Base-by-base conservation (phyloP, 768 basidiomycete species). In the Coprinopsis strossmayeri region DNA sequence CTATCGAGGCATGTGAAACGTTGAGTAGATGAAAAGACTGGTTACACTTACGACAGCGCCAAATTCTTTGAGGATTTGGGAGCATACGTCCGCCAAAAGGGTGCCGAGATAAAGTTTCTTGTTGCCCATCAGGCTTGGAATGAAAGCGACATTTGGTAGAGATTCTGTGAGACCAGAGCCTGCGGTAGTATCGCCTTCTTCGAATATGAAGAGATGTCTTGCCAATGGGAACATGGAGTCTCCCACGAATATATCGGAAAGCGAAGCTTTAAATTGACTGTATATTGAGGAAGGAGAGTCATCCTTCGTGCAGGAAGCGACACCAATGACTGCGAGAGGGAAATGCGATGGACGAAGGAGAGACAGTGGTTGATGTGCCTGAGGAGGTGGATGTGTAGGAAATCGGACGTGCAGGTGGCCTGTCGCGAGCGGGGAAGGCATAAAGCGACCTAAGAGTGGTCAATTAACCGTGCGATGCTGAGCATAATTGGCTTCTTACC, bases 31-130 rank as follows among this genome's bases (percentile, higher is more conserved):
- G 41, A 44, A 4, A 25, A 43, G 32, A 45, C n/a, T n/a, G n/a
- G n/a, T n/a, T n/a, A 18, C 23, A 68, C 87, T 52, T 56, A 96
- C 95, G 70, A 96, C 63, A 30, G 79, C 77, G 30, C 91, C 87
- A 55, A 98, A 86, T 62, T 91, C 91, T 18, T 79, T 79, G 20
- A 99, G 70, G 42, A 97, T 79, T 53, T 86, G 82, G 27, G 92
- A 91, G 55, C 91, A 93, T 17, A 96, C 66, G 59, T 92, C 91
- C 15, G 91, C 91, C 48, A 99, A 66, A 34, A 97, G 68, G 15
- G 91, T 91, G 25, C 90, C 89, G 46, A 98, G 74, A 61, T 94
- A 93, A 25, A 91, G 65, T 56, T 81, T 86, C 63, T 91, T 89
- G 58, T 94, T 91, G 4, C 87, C 87, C 80, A 92, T 89, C 56